Evolutionary conservation across 1,284 basidiomycete species (phyloP), one percentile per base, ranked within the genome.

Genomic region (Heterobasidion irregulare): DNA sequence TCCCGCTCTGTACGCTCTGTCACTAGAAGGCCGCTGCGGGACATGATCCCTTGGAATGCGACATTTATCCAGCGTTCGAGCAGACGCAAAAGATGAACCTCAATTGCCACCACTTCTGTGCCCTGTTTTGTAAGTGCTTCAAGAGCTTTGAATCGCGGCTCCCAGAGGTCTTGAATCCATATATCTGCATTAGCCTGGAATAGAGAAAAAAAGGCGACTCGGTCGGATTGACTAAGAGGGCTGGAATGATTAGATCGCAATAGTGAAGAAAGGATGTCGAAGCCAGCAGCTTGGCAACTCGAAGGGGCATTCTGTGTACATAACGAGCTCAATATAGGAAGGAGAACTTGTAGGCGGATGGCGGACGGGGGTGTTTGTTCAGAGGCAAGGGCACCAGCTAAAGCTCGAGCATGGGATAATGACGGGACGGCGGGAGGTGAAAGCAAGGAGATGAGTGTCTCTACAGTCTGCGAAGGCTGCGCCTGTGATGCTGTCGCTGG

Each of bases 91-190:
- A 88, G 64, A 19, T 71, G 67, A 8, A 72, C 66, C 65, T 89
- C 87, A 58, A 87, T 76, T 6, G 86, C 87, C 16, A 80, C 66
- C n/a, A 83, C 75, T 50, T 85, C 82, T 4, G 70, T 63, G 12
- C 83, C 84, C 36, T 73, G 75, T 56, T 72, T 75, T 26, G 83
- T 82, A 50, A 90, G 72, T 0, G 83, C 77, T 5, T 76, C 67
- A 3, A 89, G 68, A 2, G 87, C 85, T 59, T 81, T 84, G 63
- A 84, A 79, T 18, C 84, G 77, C 2, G 79, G 70, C 59, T 89
- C 85, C 77, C 87, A 89, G 0, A 86, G 67, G 33, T 89, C 87
- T 15, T 68, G 59, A 2, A 70, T 72, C 88, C 87, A 89, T 0
- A 72, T 65, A 3, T 66, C 58, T 2, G 53, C 47, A 2, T 66